Base-by-base conservation (phyloP, 371 early-diverging fungal genomes). In the Choanephora cucurbitarum region DNA sequence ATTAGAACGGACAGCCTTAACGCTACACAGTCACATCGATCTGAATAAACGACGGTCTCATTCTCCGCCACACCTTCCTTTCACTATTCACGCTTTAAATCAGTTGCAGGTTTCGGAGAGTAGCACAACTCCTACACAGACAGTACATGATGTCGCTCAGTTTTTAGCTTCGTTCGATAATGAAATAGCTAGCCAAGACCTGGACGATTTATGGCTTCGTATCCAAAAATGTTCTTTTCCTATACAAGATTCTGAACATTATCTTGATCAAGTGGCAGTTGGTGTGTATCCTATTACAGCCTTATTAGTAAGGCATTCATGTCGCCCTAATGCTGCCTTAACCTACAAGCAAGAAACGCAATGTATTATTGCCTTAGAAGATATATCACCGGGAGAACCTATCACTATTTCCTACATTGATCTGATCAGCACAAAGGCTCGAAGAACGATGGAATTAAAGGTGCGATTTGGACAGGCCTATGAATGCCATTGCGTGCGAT, bases 401-500 rank as follows among this genome's bases (percentile, higher is more conserved):
- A 67, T 95, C 13, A 82, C 82, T 1, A 79, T 93, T 5, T 68
- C 87, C 3, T 95, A 95, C 69, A 78, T 87, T 14, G 92, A 94
- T 60, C 66, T 82, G 4, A 70, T 86, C 43, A 58, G 67, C 3
- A 79, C 83, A 41, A 79, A 84, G 11, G 31, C 47, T 32, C 79
- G 80, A 49, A 71, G 94, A 8, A 70, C 72, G 11, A 58, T 58
- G 24, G 64, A 66, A 3, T 72, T 94, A 1, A 53, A 57, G 18
- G 78, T 74, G 14, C 63, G 61, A 9, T 76, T 76, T 45, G 77
- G 77, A 3, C 47, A 28, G 1, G 53, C 58, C 8, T 72, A 45
- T 53, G 57, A 44, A 1, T 76, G 77, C 44, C 44, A 52, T 28
- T 76, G 77, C 43, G 32, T 49, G 15, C 68, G 77, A 5, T 76